Conservation (phyloP, 768 basidiomycete genomes). For the Mycena galopus region DNA sequence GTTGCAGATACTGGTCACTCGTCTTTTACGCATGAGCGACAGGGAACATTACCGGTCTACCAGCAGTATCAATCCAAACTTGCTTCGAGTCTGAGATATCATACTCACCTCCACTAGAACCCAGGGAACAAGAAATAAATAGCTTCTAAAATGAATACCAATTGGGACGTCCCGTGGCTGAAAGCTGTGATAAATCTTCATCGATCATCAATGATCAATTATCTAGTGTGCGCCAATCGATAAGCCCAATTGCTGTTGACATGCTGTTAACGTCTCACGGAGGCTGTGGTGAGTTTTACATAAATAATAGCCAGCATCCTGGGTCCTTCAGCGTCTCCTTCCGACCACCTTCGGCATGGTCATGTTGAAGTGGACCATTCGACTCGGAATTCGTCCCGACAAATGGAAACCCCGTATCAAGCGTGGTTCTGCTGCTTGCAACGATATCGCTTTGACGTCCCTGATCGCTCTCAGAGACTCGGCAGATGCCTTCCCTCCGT, state of each 20-base stretch:
- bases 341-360: background rate
- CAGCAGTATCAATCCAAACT: too few species aligned
- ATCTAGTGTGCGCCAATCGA: background rate
- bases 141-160: background rate
- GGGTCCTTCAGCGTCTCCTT: background rate
- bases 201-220: background rate
- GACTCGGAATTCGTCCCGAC: background rate
- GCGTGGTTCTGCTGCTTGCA: background rate
- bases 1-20: too few species aligned
- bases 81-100: too few species aligned
- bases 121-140: too few species aligned
- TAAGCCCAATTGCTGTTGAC: background rate
- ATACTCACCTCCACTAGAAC: too few species aligned
- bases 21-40: too few species aligned
- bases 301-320: background rate
- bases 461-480: background rate
- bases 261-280: too few species aligned
- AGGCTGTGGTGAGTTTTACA: background rate
- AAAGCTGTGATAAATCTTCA: background rate
- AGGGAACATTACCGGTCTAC: too few species aligned
- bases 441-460: background rate
- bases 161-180: background rate
- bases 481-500: conserved; percentile 2
- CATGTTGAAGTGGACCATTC: background rate
- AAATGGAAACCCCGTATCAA: background rate